phyloP scores from a whole-genome alignment of 1,284 basidiomycete species.

The Paramarasmius palmivorus region DNA sequence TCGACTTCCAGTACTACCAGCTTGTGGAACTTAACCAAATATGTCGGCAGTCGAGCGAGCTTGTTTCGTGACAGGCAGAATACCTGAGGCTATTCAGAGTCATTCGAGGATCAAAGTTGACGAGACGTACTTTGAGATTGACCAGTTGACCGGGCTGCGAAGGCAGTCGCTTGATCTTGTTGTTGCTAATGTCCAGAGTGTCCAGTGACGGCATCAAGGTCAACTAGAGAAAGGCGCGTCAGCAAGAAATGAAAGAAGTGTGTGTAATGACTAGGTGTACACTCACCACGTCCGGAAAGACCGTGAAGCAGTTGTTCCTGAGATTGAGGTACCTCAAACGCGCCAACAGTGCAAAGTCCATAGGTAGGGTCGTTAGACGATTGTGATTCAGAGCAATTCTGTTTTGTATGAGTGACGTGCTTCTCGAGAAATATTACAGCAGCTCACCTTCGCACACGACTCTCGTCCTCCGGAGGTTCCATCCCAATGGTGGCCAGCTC shows the following conservation, averaged over 20 bases:
- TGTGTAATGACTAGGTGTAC: no score
- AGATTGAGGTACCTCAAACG: constrained; percentile 92
- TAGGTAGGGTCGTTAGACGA: constrained; percentile 77
- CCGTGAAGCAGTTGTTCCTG: constrained; percentile 83
- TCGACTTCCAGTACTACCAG: constrained; percentile 87
- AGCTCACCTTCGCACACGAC: constrained; percentile 70
- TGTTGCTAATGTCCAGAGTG: constrained; percentile 93
- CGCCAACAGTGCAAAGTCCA: constrained; percentile 75
- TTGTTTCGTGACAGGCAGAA: constrained; percentile 89
- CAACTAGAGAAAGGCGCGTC: constrained; percentile 52
- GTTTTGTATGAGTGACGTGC: constrained; percentile 3
- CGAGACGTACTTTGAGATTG: constrained; percentile 67
- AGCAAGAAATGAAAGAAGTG: constrained; percentile 9
- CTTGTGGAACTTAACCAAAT: constrained; percentile 72
- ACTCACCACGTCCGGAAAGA: constrained; percentile 87
- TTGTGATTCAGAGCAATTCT: constrained; percentile 92
- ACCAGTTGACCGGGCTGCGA: constrained; percentile 78
- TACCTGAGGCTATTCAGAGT: constrained; percentile 50
- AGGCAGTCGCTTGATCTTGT: constrained; percentile 85
- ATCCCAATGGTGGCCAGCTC: constrained; percentile 67
- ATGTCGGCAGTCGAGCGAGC: constrained; percentile 77
- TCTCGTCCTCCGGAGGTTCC: constrained; percentile 51
- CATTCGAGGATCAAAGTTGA: constrained; percentile 8
- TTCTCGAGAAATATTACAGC: not conserved
- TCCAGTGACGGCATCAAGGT: constrained; percentile 87